A percentile compares a stretch with the other conserved stretches of the same genome.
These are phyloP conservation scores for Psilocybe azurescens DNA, from an alignment of 768 basidiomycete species.

Conservation along the genomic window DNA sequence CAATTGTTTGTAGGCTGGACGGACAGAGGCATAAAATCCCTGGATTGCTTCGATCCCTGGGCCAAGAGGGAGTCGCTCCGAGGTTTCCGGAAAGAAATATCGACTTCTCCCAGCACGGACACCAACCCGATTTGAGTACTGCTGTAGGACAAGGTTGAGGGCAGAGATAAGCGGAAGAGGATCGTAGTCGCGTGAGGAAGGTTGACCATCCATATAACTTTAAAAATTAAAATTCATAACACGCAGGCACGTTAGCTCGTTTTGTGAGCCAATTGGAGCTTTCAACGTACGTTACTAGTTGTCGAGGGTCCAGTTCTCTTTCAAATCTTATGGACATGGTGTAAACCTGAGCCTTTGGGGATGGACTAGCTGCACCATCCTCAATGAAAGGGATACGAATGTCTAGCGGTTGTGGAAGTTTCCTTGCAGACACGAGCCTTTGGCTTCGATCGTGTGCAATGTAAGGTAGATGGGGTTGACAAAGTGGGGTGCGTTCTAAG, in stretches of 20 bases:
- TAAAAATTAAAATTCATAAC: constrained; percentile 24
- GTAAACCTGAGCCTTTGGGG: constrained; percentile 44
- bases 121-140: constrained; percentile 50
- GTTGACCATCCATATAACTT: constrained; percentile 58
- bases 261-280: background rate
- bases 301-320: constrained; percentile 40
- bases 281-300: constrained; percentile 38
- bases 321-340: constrained; percentile 46
- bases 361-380: constrained; percentile 40
- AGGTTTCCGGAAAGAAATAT: constrained; percentile 54
- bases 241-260: too few relatives aligned
- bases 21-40: constrained; percentile 57
- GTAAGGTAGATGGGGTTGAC: constrained; percentile 40
- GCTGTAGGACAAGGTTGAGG: constrained; percentile 61
- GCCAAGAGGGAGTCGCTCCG: constrained; percentile 31
- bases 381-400: constrained; percentile 48
- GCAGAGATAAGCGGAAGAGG: constrained; percentile 57
- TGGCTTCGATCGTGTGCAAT: constrained; percentile 60
- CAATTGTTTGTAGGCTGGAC: constrained; percentile 52
- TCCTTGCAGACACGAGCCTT: constrained; percentile 49
- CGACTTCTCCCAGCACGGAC: constrained; percentile 58
- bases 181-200: constrained; percentile 50
- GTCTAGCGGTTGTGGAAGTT: constrained; percentile 50
- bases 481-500: constrained; percentile 47
- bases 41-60: constrained; percentile 42